Evolutionary conservation across 2,329 filamentous ascomycete species (phyloP).

Genomic region (Botryosphaeria dothidea): DNA sequence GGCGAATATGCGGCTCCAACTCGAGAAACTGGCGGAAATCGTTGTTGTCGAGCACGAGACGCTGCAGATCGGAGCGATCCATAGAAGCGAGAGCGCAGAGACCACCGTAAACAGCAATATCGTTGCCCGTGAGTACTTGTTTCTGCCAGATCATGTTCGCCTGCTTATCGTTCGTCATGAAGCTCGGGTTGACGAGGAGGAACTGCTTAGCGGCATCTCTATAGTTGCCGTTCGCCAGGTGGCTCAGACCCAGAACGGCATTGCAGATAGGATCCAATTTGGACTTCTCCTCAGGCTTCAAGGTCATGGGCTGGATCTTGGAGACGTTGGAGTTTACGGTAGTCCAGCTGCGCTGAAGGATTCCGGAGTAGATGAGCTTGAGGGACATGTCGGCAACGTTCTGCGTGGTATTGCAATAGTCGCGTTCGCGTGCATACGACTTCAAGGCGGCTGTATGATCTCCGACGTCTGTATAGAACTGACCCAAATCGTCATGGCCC

Average conservation of each 20-base stretch:
- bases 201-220: constrained; percentile 72
- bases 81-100: constrained; percentile 89
- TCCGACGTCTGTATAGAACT: constrained; percentile 77
- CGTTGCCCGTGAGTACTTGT: constrained; percentile 77
- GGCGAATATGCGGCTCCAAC: constrained; percentile 89
- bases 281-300: constrained; percentile 58
- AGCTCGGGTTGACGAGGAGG: constrained; percentile 60
- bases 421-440: constrained; percentile 82
- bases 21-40: constrained; percentile 86
- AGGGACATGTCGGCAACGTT: constrained; percentile 83
- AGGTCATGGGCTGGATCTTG: constrained; percentile 54
- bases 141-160: constrained; percentile 61
- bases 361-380: constrained; percentile 72
- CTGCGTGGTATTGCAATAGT: constrained; percentile 79
- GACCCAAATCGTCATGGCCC: constrained; percentile 89
- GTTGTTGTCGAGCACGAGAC: constrained; percentile 78
- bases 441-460: constrained; percentile 73
- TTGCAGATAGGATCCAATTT: constrained; percentile 67
- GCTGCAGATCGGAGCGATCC: constrained; percentile 74
- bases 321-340: constrained; percentile 64
- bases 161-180: constrained; percentile 42
- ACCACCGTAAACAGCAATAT: constrained; percentile 88
- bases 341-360: constrained; percentile 78
- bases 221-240: constrained; percentile 59
- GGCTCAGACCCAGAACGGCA: constrained; percentile 61